Conservation (phyloP, 768 basidiomycete species). For the Coprinellus micaceus region DNA sequence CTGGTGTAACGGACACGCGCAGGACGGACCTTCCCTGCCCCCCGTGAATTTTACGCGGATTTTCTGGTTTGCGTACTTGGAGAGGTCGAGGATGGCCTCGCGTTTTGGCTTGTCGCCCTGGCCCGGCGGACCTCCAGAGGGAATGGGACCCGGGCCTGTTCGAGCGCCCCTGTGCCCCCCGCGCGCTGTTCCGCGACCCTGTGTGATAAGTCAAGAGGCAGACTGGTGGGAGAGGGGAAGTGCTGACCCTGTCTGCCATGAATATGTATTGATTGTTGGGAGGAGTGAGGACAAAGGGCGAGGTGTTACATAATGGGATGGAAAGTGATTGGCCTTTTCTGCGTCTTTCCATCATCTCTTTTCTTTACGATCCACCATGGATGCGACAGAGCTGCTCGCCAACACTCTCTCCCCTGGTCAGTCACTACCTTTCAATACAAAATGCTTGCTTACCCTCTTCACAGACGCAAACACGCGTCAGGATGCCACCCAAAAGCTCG, state of each 20-base stretch:
- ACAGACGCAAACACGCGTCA: constrained; percentile 88
- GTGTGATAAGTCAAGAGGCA: constrained; percentile 28
- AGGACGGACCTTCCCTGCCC: constrained; percentile 76
- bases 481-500: constrained; percentile 86
- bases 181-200: constrained; percentile 60
- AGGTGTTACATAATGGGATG: constrained; percentile 11
- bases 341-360: constrained; percentile 12
- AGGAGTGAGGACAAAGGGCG: constrained; percentile 5
- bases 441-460: constrained; percentile 19
- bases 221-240: constrained; percentile 10
- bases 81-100: constrained; percentile 93
- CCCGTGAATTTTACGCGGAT: constrained; percentile 98
- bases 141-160: constrained; percentile 28
- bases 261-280: constrained; percentile 5
- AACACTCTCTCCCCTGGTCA: constrained; percentile 89
- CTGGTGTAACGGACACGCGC: background rate
- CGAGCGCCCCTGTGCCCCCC: constrained; percentile 26
- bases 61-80: constrained; percentile 88
- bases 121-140: constrained; percentile 38
- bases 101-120: constrained; percentile 75
- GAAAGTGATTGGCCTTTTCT: constrained; percentile 4
- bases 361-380: constrained; percentile 51
- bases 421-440: constrained; percentile 30
- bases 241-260: constrained; percentile 63
- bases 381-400: constrained; percentile 85